Evolutionary conservation across 2,329 filamentous ascomycete genomes (phyloP).

Genomic region (Leptographium lundbergii): DNA sequence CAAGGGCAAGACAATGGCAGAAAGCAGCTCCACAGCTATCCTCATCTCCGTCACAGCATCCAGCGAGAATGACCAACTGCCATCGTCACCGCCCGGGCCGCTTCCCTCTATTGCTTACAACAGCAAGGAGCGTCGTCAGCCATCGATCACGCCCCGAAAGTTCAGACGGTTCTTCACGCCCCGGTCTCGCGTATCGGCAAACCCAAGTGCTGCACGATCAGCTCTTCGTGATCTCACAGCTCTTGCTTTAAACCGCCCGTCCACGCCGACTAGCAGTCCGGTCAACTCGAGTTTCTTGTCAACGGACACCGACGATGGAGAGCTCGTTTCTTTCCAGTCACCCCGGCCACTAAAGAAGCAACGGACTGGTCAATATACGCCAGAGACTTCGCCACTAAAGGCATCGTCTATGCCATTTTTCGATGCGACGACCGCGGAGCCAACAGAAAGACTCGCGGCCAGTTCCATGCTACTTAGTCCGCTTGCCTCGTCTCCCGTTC

Average conservation of each 20-base stretch:
- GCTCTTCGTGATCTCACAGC: conserved; percentile 29
- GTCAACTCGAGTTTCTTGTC: neutral
- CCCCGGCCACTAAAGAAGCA: conserved; percentile 22
- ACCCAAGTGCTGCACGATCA: conserved; percentile 24
- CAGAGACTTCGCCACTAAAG: conserved; percentile 23
- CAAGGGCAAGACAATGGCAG: conserved; percentile 12
- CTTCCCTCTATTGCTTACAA: conserved; percentile 4
- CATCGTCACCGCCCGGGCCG: conserved; percentile 16
- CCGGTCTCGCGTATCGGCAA: conserved; percentile 25
- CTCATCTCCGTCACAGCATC: neutral
- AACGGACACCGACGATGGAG: conserved; percentile 4
- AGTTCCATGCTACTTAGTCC: conserved; percentile 23
- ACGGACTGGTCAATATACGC: conserved; percentile 25
- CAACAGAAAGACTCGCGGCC: neutral
- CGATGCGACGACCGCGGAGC: conserved; percentile 4
- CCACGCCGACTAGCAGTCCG: conserved; percentile 20
- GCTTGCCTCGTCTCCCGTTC: conserved; percentile 20
- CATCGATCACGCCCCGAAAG: conserved; percentile 41
- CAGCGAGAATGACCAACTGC: neutral
- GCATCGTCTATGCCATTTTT: conserved; percentile 11
- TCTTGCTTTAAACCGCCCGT: conserved; percentile 25
- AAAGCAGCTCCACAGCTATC: conserved; percentile 5
- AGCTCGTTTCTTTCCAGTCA: conserved; percentile 13
- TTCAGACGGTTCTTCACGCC: conserved; percentile 42
- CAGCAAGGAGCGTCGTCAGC: conserved; percentile 33